phyloP scores from a whole-genome alignment of 768 basidiomycete species.

The Amanita inopinata region DNA sequence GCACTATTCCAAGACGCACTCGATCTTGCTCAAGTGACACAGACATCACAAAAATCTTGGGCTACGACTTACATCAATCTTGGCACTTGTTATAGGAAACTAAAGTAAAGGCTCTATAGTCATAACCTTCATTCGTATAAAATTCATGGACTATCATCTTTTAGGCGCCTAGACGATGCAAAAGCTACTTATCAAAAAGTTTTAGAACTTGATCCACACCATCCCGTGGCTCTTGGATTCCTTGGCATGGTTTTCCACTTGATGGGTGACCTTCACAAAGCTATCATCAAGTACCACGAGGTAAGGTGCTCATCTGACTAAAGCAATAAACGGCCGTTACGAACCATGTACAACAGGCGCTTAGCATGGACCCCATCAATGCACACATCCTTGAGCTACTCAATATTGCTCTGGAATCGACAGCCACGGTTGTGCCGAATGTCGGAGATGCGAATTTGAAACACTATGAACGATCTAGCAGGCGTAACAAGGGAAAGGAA shows the following conservation, averaged over 20 bases:
- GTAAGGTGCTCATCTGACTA: no score
- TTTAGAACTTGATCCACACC: constrained; percentile 79
- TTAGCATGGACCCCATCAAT: constrained; percentile 79
- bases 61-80: constrained; percentile 86
- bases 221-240: constrained; percentile 73
- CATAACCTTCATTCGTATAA: not conserved
- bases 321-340: no score
- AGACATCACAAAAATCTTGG: constrained; percentile 81
- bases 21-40: constrained; percentile 74
- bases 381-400: constrained; percentile 72
- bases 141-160: not conserved
- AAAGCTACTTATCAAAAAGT: constrained; percentile 67
- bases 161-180: constrained; percentile 52
- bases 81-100: constrained; percentile 79
- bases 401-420: constrained; percentile 66
- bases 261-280: constrained; percentile 59
- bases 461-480: constrained; percentile 20
- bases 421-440: constrained; percentile 15
- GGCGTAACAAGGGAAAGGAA: constrained; percentile 25
- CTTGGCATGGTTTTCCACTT: constrained; percentile 86
- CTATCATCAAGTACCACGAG: constrained; percentile 90
- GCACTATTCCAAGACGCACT: constrained; percentile 67
- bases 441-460: constrained; percentile 20
- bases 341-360: no score
- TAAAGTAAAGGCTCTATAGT: constrained; percentile 44